Base-by-base conservation (phyloP, 352 stramenopile species). In the Phytopythium delawarense region DNA sequence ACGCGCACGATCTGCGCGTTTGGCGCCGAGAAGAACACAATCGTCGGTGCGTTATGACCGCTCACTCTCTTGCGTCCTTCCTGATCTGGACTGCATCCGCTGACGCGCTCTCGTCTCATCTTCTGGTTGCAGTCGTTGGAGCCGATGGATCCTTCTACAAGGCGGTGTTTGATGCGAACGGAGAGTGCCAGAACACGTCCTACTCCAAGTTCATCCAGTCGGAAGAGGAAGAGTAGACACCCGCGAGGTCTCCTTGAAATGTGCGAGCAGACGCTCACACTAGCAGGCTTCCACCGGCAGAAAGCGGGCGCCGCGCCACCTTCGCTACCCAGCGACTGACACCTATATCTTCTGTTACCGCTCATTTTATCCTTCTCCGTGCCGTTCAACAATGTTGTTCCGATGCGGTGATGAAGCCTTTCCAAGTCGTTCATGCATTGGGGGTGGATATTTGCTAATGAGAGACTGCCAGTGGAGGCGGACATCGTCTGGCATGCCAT, bases 1-100 rank as follows among this genome's bases (percentile, higher is more conserved):
- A 96, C 88, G 5, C 79, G 82, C 53, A 98, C 87, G 44, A 95
- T 98, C 53, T 98, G 91, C 68, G 91, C 93, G 3, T 98, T 98
- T 71, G 91, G 90, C 28, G 77, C 75, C 4, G 92, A 98, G 70
- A 94, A 96, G 70, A 96, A 96, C 63, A 98, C 93, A n/a, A 96
- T 95, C 61, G 79, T 95, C 61, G 87, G 86, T 95, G 79, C 23
- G 82, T 71, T 40, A 15, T 40, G 35, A 4, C 16, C 2, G 25
- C 13, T 54, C 25, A 20, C 51, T 45, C n/a, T 12, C 8, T 2
- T 35, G 5, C 2, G 12, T 49, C 42, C 42, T 25, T 21, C 1
- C 11, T 12, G 18, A 40, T 40, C 28, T 32, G 28, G 7, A 16
- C 42, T 28, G 42, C 42, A 49, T 15, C 3, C 42, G 11, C 20